These are phyloP conservation scores for Neckera pumila DNA, from an alignment of 225 moss, liverwort and hornwort genomes.

Conservation along the genomic window DNA sequence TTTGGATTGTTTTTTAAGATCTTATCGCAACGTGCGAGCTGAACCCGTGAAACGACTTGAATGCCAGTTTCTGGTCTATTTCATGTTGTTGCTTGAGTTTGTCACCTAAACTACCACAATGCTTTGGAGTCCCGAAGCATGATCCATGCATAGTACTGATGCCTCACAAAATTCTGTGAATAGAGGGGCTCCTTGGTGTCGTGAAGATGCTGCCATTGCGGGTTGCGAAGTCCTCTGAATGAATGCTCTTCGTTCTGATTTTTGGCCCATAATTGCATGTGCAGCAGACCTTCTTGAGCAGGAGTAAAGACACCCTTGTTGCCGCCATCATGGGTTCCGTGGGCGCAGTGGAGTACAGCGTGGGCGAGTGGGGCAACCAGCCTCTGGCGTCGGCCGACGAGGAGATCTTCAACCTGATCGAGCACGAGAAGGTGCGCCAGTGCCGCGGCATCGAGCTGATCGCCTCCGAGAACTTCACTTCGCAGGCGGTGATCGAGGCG, in stretches of 20 bases:
- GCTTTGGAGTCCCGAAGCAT: not conserved
- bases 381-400: slow-evolving; percentile 27
- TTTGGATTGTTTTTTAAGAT: not conserved
- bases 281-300: not conserved
- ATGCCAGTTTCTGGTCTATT: too few species aligned
- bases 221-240: too few species aligned
- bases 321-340: slow-evolving; percentile 10
- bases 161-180: too few species aligned
- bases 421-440: slow-evolving; percentile 58
- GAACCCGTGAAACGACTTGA: not conserved
- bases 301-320: not conserved
- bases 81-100: not conserved
- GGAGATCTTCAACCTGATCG: slow-evolving; percentile 53
- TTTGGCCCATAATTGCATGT: not conserved
- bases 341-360: not conserved
- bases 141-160: not conserved
- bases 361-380: slow-evolving; percentile 42
- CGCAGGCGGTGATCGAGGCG: slow-evolving; percentile 49
- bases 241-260: not conserved
- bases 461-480: slow-evolving; percentile 53
- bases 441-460: slow-evolving; percentile 56
- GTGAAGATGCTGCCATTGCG: not conserved
- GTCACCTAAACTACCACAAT: not conserved
- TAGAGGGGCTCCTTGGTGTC: too few species aligned
- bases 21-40: not conserved